Evolutionary conservation across 2,329 filamentous ascomycete genomes (phyloP).

Genomic region (Aspergillus sp.): DNA sequence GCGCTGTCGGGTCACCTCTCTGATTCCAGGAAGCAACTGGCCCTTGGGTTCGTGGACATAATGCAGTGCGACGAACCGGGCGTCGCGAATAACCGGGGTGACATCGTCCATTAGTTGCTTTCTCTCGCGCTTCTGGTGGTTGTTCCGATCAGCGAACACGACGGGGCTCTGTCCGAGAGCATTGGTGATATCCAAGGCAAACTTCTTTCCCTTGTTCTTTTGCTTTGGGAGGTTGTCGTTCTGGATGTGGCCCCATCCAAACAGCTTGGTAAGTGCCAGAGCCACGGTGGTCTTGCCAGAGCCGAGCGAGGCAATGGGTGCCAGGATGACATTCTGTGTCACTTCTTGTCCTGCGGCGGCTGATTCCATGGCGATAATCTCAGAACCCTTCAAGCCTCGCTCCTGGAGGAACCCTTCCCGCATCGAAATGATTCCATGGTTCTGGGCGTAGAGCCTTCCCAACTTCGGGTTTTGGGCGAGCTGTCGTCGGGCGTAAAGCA

Average conservation of each 20-base stretch:
- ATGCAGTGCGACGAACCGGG: constrained; percentile 77
- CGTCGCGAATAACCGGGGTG: constrained; percentile 53
- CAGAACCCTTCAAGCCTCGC: constrained; percentile 79
- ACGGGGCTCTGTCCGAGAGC: constrained; percentile 61
- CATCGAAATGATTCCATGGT: constrained; percentile 91
- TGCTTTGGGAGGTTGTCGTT: constrained; percentile 92
- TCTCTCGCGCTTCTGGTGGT: constrained; percentile 82
- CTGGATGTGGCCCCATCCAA: constrained; percentile 88
- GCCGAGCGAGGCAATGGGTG: constrained; percentile 87
- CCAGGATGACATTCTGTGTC: constrained; percentile 68
- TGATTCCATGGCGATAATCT: constrained; percentile 71
- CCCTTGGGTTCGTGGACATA: constrained; percentile 70
- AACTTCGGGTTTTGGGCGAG: constrained; percentile 65
- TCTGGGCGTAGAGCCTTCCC: constrained; percentile 68
- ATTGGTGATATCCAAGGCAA: constrained; percentile 66
- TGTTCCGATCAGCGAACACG: constrained; percentile 91
- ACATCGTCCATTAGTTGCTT: constrained; percentile 83
- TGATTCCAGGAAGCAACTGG: constrained; percentile 64
- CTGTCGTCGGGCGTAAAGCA: constrained; percentile 71
- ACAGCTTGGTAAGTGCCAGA: constrained; percentile 73
- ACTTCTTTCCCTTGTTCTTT: constrained; percentile 67
- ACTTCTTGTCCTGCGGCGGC: constrained; percentile 51
- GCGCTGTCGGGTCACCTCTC: constrained; percentile 68
- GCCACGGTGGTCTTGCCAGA: constrained; percentile 96
- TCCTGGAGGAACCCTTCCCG: constrained; percentile 81